A percentile compares a stretch with the other conserved stretches of the same genome.
Evolutionary conservation across 2,329 filamentous ascomycete species (phyloP).

Genomic region (Aspergillus sp.): DNA sequence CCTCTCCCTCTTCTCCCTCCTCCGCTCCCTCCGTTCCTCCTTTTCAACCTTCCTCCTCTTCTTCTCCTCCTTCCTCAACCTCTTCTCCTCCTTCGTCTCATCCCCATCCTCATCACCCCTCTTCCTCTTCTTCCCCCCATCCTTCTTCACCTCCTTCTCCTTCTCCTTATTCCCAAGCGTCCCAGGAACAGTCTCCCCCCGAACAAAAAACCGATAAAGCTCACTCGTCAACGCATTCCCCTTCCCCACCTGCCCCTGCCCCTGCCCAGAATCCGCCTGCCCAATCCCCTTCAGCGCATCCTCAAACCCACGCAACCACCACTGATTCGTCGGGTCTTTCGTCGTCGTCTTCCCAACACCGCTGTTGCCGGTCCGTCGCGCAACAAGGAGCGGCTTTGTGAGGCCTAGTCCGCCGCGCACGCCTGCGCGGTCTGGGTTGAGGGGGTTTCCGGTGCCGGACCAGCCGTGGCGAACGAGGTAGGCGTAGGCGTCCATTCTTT

Average conservation of each 20-base stretch:
- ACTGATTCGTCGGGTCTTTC: conserved; percentile 70
- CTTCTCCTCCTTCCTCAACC: conserved; percentile 40
- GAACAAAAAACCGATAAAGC: conserved; percentile 83
- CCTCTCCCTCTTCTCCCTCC: conserved; percentile 15
- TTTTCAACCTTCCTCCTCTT: conserved; percentile 23
- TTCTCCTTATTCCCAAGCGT: conserved; percentile 48
- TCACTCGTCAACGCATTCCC: conserved; percentile 47
- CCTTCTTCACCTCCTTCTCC: conserved; percentile 38
- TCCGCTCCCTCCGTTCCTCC: conserved; percentile 28
- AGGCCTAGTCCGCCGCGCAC: conserved; percentile 70
- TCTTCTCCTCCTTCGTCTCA: conserved; percentile 33
- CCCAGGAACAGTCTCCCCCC: conserved; percentile 73
- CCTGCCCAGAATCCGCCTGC: conserved; percentile 60
- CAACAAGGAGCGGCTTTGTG: conserved; percentile 76
- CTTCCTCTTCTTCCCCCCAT: conserved; percentile 12
- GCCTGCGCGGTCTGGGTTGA: conserved; percentile 63
- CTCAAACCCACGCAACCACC: conserved; percentile 97
- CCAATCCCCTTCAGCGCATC: conserved; percentile 78
- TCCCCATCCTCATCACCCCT: conserved; percentile 24
- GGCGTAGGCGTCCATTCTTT: conserved; percentile 75
- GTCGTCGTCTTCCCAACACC: conserved; percentile 78
- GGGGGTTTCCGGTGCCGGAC: conserved; percentile 83
- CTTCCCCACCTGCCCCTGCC: conserved; percentile 40
- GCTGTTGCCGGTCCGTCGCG: conserved; percentile 76
- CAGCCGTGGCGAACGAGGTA: conserved; percentile 85